Evolutionary conservation across 2,329 filamentous ascomycete genomes (phyloP).

Genomic region (Apiospora rasikravindrae): DNA sequence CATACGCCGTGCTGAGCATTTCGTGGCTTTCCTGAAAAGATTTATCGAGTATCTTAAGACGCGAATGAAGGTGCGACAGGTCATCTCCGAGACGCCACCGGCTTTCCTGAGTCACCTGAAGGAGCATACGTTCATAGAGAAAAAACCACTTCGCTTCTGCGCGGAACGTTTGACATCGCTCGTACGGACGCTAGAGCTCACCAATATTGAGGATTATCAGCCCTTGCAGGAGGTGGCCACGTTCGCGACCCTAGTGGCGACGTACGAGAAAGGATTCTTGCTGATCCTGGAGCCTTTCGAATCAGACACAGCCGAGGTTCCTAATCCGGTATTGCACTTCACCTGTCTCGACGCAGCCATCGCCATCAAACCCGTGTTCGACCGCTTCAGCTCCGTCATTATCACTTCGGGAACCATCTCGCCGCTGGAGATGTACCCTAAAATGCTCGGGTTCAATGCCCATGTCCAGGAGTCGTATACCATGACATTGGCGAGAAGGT

Average conservation of each 20-base stretch:
- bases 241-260: slow-evolving; percentile 93
- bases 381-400: slow-evolving; percentile 96
- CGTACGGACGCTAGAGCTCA: slow-evolving; percentile 91
- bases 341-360: slow-evolving; percentile 97
- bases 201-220: slow-evolving; percentile 97
- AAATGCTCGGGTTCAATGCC: slow-evolving; percentile 92
- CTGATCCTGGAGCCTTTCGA: slow-evolving; percentile 98
- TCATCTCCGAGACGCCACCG: slow-evolving; percentile 94
- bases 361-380: slow-evolving; percentile 96
- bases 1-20: slow-evolving; percentile 93
- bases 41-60: slow-evolving; percentile 99
- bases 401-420: slow-evolving; percentile 98
- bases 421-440: slow-evolving; percentile 97
- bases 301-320: slow-evolving; percentile 91
- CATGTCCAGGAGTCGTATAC: slow-evolving; percentile 96
- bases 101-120: slow-evolving; percentile 93
- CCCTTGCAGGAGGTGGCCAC: slow-evolving; percentile 96
- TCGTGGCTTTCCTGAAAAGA: slow-evolving; percentile 89
- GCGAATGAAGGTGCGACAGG: slow-evolving; percentile 96
- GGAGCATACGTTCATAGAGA: slow-evolving; percentile 96
- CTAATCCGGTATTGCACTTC: slow-evolving; percentile 96
- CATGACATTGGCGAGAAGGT: slow-evolving; percentile 92
- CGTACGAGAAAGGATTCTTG: slow-evolving; percentile 95
- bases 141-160: slow-evolving; percentile 92
- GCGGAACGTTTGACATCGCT: slow-evolving; percentile 93